Evolutionary conservation across 352 stramenopile species (phyloP).

Genomic region (Aphanomyces euteiches): DNA sequence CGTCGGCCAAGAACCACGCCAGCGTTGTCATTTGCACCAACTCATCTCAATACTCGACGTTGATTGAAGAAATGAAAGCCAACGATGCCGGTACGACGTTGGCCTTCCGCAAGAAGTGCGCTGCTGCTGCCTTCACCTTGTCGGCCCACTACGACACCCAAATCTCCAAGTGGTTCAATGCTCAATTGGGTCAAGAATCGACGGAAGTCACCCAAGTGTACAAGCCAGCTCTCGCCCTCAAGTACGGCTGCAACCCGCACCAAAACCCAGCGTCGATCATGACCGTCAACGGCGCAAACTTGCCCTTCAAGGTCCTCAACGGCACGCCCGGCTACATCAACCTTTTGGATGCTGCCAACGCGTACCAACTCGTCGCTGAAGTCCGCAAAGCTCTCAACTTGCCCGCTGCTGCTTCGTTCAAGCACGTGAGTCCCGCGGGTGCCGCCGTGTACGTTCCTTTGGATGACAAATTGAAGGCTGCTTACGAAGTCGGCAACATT

Average conservation of each 20-base stretch:
- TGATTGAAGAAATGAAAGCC: constrained; percentile 92
- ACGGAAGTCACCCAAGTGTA: constrained; percentile 92
- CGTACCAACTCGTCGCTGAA: constrained; percentile 98
- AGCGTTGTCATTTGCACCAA: constrained; percentile 97
- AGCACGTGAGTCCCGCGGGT: constrained; percentile 97
- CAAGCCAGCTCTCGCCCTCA: constrained; percentile 90
- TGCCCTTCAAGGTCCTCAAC: constrained; percentile 88
- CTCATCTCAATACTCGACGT: constrained; percentile 91
- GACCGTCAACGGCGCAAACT: constrained; percentile 54
- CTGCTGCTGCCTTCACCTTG: constrained; percentile 72
- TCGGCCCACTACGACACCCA: constrained; percentile 94
- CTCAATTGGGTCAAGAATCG: constrained; percentile 72
- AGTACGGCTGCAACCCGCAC: constrained; percentile 99
- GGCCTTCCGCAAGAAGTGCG: constrained; percentile 84
- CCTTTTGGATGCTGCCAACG: constrained; percentile 97
- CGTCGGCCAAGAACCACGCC: constrained; percentile 99
- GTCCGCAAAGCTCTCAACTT: constrained; percentile 92
- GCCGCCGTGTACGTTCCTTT: constrained; percentile 97
- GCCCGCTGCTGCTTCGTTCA: constrained; percentile 96
- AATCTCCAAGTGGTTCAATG: constrained; percentile 96
- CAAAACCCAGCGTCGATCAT: constrained; percentile 93
- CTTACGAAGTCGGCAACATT: constrained; percentile 93
- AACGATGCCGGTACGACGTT: constrained; percentile 88
- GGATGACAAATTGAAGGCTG: constrained; percentile 85
- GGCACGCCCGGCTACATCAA: constrained; percentile 99